Evolutionary conservation across 1,139 yeast species (phyloP).

Genomic region (Spathaspora sp.): DNA sequence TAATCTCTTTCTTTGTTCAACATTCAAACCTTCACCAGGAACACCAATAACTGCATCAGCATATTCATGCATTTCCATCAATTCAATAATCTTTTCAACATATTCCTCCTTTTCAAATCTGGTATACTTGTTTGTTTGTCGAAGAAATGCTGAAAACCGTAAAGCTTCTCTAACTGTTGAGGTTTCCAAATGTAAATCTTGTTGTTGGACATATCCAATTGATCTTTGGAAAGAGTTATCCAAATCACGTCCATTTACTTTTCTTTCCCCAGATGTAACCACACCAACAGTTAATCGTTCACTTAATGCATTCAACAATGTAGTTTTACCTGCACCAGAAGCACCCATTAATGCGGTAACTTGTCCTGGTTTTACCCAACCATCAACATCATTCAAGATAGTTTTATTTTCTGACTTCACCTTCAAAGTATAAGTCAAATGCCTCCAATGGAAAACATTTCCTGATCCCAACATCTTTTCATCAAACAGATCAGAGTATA

Average conservation of each 20-base stretch:
- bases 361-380: constrained; percentile 46
- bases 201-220: constrained; percentile 43
- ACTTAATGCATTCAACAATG: constrained; percentile 30
- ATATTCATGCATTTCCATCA: constrained; percentile 26
- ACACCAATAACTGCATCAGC: constrained; percentile 43
- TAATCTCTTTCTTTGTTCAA: constrained; percentile 38
- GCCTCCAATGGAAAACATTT: constrained; percentile 73
- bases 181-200: constrained; percentile 38
- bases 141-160: constrained; percentile 34
- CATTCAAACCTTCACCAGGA: constrained; percentile 42
- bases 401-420: constrained; percentile 62
- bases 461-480: background rate
- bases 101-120: constrained; percentile 32
- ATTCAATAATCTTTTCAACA: constrained; percentile 36
- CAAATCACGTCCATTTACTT: constrained; percentile 31
- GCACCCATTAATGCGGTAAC: constrained; percentile 30
- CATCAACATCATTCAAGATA: constrained; percentile 66
- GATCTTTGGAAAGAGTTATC: constrained; percentile 41
- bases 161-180: constrained; percentile 41
- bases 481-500: background rate
- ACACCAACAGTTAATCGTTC: constrained; percentile 34
- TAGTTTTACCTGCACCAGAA: constrained; percentile 35
- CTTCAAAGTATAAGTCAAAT: constrained; percentile 69
- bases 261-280: constrained; percentile 32
- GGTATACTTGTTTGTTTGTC: constrained; percentile 32